Evolutionary conservation across 2,329 filamentous ascomycete species (phyloP).

Genomic region (Sporothrix schenckii): DNA sequence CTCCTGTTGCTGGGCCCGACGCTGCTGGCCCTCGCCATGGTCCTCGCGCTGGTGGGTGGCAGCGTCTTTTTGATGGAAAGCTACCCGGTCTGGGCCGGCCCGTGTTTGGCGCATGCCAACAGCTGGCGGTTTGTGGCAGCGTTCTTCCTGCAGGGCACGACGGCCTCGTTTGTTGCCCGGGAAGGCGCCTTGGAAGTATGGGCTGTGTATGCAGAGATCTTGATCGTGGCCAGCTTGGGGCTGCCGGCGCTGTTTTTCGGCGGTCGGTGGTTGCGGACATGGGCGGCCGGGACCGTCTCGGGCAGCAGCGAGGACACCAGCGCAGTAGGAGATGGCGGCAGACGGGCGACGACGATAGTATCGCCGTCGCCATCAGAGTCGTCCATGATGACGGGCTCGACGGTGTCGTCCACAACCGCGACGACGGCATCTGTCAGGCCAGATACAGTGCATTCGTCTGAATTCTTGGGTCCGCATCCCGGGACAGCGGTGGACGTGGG

Average conservation of each 20-base stretch:
- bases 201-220: constrained; percentile 42
- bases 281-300: constrained; percentile 40
- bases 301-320: background rate
- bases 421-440: background rate
- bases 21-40: constrained; percentile 41
- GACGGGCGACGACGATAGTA: background rate
- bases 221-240: constrained; percentile 41
- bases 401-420: background rate
- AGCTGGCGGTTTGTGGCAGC: constrained; percentile 42
- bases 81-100: constrained; percentile 42
- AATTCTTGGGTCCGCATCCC: background rate
- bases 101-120: constrained; percentile 43
- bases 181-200: constrained; percentile 40
- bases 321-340: background rate
- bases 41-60: constrained; percentile 40
- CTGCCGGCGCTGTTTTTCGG: constrained; percentile 41
- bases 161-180: constrained; percentile 40
- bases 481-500: background rate
- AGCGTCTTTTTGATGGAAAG: constrained; percentile 44
- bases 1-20: constrained; percentile 39
- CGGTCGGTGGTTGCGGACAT: constrained; percentile 40
- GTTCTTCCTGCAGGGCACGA: constrained; percentile 41
- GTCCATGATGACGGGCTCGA: background rate
- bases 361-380: background rate
- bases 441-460: background rate